Evolutionary conservation across 306 rosid species (phyloP).

Genomic region (Myrica gale): DNA sequence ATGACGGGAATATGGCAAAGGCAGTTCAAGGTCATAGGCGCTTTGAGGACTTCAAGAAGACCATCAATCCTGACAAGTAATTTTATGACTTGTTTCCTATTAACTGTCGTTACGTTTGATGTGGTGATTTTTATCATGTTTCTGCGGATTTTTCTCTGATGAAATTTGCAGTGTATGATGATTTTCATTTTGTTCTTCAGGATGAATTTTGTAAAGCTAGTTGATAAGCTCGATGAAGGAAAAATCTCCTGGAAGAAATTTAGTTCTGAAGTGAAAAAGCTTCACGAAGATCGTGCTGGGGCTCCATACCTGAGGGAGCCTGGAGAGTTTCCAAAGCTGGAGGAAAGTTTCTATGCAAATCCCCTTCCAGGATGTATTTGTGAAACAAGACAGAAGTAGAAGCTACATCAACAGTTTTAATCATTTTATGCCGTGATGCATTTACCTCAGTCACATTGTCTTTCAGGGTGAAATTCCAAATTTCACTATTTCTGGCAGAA

Average conservation of each 20-base stretch:
- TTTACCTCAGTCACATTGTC: constrained; percentile 10
- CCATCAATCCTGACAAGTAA: constrained; percentile 97
- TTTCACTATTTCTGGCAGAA: constrained; percentile 27
- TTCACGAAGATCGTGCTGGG: constrained; percentile 69
- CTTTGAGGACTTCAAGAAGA: constrained; percentile 86
- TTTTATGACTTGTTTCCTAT: constrained; percentile 20
- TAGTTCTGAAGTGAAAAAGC: constrained; percentile 69
- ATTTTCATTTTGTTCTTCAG: constrained; percentile 48
- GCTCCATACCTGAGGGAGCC: constrained; percentile 69
- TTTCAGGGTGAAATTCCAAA: not conserved
- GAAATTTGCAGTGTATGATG: constrained; percentile 4
- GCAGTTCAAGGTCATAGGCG: constrained; percentile 99
- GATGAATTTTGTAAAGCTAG: constrained; percentile 80
- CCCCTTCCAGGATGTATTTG: constrained; percentile 88
- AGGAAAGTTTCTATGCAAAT: constrained; percentile 95
- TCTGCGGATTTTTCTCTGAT: constrained; percentile 13
- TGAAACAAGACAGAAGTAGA: constrained; percentile 43
- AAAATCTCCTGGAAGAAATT: constrained; percentile 75
- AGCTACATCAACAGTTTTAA: constrained; percentile 16
- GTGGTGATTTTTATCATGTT: constrained; percentile 1
- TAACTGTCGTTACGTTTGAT: constrained; percentile 16
- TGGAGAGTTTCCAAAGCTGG: constrained; percentile 90
- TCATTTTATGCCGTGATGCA: constrained; percentile 16
- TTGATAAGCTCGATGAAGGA: constrained; percentile 79
- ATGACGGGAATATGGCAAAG: constrained; percentile 99